Base-by-base conservation (phyloP, 371 early-diverging fungal species). In the Mucor mucedo region DNA sequence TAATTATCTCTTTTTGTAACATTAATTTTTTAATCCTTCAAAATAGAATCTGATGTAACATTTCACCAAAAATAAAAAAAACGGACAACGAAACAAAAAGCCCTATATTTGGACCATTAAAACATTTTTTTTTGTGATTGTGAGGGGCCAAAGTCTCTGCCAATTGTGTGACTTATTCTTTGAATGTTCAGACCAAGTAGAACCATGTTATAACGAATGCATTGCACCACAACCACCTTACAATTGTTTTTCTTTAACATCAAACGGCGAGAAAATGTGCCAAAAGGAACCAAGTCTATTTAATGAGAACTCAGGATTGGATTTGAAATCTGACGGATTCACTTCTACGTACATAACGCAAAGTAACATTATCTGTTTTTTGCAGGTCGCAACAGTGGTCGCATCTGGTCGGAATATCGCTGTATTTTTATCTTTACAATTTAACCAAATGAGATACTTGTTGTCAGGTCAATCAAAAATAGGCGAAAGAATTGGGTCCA, bases 301-400 rank as follows among this genome's bases (percentile, higher is more conserved):
- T n/a, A 66, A 66, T 3, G 56, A 57, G 35, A 66, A 61, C 44
- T 66, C 62, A 28, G n/a, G 14, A 66, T 66, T 16, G 40, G 57
- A 60, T 65, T 60, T 30, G 27, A 61, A 40, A 53, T 61, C 57
- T 61, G 38, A 21, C 10, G 61, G 58, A 10, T 66, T 61, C 38
- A 66, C 56, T 66, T 66, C 57, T 39, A 61, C 57, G 52, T n/a
- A n/a, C n/a, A n/a, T 66, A 66, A 2, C 61, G 57, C 28, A 66
- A 66, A 28, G 66, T 60, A 0, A 60, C 38, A 60, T 21, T 60
- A 44, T 66, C 56, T 49, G 61, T 61, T 60, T 66, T 66, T 52
- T 60, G 66, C 38, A 41, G 66, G 21, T 13, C 66, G 45, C 56
- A 28, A 56, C 57, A 35, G 35, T 66, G 10, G 45, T 55, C 52